Evolutionary conservation across 805 yeast genomes (phyloP).

Genomic region (Nakazawaea ambrosiae): DNA sequence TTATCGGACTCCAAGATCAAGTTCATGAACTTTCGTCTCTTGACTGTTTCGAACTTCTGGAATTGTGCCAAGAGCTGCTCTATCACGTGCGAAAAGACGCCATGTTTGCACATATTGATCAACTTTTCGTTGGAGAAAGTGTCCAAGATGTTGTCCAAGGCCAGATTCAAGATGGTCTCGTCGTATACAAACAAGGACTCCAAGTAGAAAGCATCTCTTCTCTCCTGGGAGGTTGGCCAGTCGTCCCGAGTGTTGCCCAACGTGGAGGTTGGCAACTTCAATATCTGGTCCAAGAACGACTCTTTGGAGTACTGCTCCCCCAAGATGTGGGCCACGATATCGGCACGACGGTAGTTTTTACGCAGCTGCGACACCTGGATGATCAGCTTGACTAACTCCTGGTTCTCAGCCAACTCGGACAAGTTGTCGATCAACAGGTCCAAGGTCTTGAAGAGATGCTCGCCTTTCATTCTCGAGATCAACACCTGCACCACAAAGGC

Average conservation of each 20-base stretch:
- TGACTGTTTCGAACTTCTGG: constrained; percentile 39
- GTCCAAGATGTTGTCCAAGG: constrained; percentile 47
- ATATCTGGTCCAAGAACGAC: constrained; percentile 54
- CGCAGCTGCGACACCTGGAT: constrained; percentile 59
- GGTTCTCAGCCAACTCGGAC: constrained; percentile 53
- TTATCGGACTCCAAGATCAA: constrained; percentile 34
- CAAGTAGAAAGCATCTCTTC: constrained; percentile 68
- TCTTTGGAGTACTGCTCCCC: constrained; percentile 26
- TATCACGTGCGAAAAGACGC: constrained; percentile 85
- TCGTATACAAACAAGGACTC: constrained; percentile 71
- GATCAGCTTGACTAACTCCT: constrained; percentile 61
- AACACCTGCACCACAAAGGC: constrained; percentile 71
- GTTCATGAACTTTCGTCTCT: constrained; percentile 66
- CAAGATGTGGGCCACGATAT: constrained; percentile 41
- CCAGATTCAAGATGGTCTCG: constrained; percentile 45
- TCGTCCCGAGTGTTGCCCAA: constrained; percentile 78
- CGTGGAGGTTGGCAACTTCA: constrained; percentile 62
- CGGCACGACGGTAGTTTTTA: constrained; percentile 51
- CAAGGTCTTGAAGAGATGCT: constrained; percentile 45
- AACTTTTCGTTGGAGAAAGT: constrained; percentile 45
- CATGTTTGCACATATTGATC: constrained; percentile 74
- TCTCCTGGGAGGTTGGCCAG: constrained; percentile 89
- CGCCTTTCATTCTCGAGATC: constrained; percentile 54
- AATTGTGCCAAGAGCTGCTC: constrained; percentile 50
- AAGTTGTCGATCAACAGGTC: constrained; percentile 63